phyloP scores from a whole-genome alignment of 1,284 basidiomycete species.

The Ceratobasidium sp. region DNA sequence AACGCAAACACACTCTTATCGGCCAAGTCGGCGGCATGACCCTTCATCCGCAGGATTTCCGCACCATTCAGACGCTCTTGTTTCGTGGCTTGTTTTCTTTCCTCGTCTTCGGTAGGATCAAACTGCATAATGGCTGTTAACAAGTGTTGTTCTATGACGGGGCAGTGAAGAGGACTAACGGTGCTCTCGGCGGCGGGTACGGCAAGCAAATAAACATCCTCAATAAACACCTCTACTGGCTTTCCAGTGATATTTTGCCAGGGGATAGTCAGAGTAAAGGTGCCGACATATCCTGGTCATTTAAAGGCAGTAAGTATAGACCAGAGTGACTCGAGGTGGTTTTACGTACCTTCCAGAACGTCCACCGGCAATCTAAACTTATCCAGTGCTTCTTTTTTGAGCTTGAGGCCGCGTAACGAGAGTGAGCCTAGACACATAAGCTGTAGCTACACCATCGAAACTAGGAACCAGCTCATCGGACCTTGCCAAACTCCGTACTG shows the following conservation, averaged over 20 bases:
- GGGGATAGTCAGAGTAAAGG: slow-evolving; percentile 90
- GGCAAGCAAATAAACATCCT: slow-evolving; percentile 96
- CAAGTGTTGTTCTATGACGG: not conserved
- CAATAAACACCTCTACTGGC: slow-evolving; percentile 90
- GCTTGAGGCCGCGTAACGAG: slow-evolving; percentile 78
- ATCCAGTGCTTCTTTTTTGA: slow-evolving; percentile 95
- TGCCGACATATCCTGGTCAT: slow-evolving; percentile 84
- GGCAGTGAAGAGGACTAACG: slow-evolving; percentile 43
- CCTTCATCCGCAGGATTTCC: slow-evolving; percentile 80
- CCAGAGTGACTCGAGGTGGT: slow-evolving; percentile 14
- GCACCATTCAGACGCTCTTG: slow-evolving; percentile 88
- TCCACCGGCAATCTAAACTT: slow-evolving; percentile 96
- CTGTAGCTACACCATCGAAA: slow-evolving; percentile 20
- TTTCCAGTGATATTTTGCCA: slow-evolving; percentile 95
- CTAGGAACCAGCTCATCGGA: slow-evolving; percentile 49
- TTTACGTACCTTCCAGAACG: slow-evolving; percentile 80
- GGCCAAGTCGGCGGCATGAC: slow-evolving; percentile 61
- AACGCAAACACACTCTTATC: slow-evolving; percentile 7
- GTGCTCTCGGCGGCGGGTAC: slow-evolving; percentile 76
- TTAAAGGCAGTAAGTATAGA: slow-evolving; percentile 8
- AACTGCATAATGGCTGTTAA: slow-evolving; percentile 53
- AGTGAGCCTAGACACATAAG: slow-evolving; percentile 68
- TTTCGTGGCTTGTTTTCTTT: slow-evolving; percentile 83
- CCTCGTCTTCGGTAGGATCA: slow-evolving; percentile 86
- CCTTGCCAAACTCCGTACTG: slow-evolving; percentile 95